phyloP scores from a whole-genome alignment of 305 asterid species.

The Fraxinus nigra region DNA sequence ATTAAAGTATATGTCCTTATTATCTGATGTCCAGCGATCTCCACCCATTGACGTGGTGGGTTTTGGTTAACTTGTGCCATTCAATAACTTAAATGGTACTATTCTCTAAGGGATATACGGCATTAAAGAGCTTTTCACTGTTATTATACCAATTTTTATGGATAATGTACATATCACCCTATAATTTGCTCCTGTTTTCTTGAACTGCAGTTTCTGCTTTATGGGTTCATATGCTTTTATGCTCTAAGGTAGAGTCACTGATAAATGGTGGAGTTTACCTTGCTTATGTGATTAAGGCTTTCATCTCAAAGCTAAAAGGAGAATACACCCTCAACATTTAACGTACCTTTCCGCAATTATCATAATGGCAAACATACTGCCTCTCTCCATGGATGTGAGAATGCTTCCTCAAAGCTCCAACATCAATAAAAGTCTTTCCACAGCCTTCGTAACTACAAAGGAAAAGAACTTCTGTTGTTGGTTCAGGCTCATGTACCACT shows the following conservation, averaged over 20 bases:
- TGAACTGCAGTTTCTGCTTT: not conserved
- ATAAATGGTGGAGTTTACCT: not conserved
- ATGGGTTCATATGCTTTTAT: not conserved
- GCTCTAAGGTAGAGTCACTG: not conserved
- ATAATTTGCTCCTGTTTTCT: not conserved
- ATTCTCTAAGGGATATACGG: not conserved
- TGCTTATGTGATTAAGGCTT: not conserved
- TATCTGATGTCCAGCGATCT: not conserved
- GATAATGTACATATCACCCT: not conserved
- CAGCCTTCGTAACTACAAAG: constrained; percentile 96
- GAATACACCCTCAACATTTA: not conserved
- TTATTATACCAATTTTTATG: not conserved
- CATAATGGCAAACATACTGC: constrained; percentile 89
- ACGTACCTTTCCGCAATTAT: constrained; percentile 86
- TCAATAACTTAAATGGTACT: not conserved
- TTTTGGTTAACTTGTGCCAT: not conserved
- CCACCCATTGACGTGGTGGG: not conserved
- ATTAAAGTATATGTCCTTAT: not conserved
- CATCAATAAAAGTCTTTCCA: constrained; percentile 96
- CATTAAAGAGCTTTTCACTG: not conserved
- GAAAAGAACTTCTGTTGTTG: constrained; percentile 93
- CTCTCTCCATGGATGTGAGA: constrained; percentile 99
- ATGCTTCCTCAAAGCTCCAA: constrained; percentile 94
- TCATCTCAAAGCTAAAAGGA: not conserved
- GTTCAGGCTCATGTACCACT: constrained; percentile 79